These are phyloP conservation scores for Carallia pectinifolia DNA, from an alignment of 345 rosid genomes.

Conservation along the genomic window DNA sequence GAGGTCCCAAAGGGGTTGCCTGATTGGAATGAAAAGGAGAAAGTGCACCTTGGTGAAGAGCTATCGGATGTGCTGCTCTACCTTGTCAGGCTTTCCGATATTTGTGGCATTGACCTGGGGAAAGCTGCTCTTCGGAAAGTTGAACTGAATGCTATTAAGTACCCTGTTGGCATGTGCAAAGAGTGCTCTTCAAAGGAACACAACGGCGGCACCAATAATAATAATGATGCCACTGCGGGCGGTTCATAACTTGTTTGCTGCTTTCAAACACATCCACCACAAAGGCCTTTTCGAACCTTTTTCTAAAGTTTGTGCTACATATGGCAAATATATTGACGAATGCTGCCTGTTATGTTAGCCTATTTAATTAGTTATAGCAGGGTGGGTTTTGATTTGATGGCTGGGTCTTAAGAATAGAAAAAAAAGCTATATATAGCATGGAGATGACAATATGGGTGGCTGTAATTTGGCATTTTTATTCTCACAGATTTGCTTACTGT, in stretches of 20 bases:
- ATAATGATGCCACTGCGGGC: conserved; percentile 5
- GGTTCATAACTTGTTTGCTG: not conserved
- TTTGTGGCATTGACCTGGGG: conserved; percentile 76
- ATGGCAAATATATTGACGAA: not conserved
- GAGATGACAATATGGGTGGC: not conserved
- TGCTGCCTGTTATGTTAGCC: not conserved
- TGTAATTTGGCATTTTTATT: conserved; percentile 2
- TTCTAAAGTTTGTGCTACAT: not conserved
- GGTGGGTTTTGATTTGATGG: not conserved
- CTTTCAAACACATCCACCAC: not conserved
- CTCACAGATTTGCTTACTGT: conserved; percentile 9
- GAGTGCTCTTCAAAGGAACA: conserved; percentile 11
- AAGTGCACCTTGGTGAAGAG: conserved; percentile 81
- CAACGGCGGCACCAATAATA: conserved; percentile 1
- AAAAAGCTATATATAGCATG: not conserved
- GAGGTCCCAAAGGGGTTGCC: conserved; percentile 85
- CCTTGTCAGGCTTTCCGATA: conserved; percentile 84
- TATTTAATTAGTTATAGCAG: not conserved
- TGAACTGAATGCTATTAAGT: conserved; percentile 77
- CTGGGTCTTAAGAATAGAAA: not conserved
- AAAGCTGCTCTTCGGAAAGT: conserved; percentile 77
- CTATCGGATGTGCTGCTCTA: conserved; percentile 86
- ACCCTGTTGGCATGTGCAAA: conserved; percentile 44
- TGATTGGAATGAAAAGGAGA: conserved; percentile 85
- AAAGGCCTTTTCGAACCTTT: not conserved